Base-by-base conservation (phyloP, 805 yeast genomes). In the Torulaspora quercuum region DNA sequence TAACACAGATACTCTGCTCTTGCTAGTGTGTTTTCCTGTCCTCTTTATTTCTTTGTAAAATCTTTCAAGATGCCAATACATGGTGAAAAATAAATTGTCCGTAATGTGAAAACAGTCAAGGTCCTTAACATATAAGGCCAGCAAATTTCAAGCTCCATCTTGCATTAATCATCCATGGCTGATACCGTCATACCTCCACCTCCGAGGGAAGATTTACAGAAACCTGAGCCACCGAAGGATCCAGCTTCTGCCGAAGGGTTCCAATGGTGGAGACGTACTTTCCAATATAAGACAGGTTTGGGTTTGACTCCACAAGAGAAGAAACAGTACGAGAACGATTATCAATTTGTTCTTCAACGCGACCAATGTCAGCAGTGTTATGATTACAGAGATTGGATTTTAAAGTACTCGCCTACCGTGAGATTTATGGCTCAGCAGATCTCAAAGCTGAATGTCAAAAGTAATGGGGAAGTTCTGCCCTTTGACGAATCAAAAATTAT, bases 371-470 rank as follows among this genome's bases (percentile, higher is more conserved):
- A 63, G 14, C 60, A 67, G 39, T 90, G 98, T 63, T 75, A 80
- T 42, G 82, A 80, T 48, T 75, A 80, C 55, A 69, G 85, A 46
- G 84, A 84, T 50, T 89, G 94, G 87, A 77, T 86, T 61, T 53
- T 92, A 43, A 64, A 69, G 18, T 82, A 78, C 53, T 82, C 92
- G 1, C 98, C 98, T 3, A 77, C 83, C 3, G 95, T 90, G 22
- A 68, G 75, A 20, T 92, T 90, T 59, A 81, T 92, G 95, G 67
- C 78, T 49, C 88, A 87, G 37, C 88, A 89, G 56, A 80, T 92
- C 31, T 71, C 72, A 25, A 80, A 83, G 50, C 65, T 82, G 14
- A 75, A 53, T 30, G 43, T 35, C 26, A 46, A 33, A 23, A 37
- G 42, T 23, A 38, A 37, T 23, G 33, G 47, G n/a, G 25, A 37